These are phyloP conservation scores for Neoscytalidium dimidiatum DNA, from an alignment of 2,329 filamentous ascomycete genomes.

Conservation along the genomic window DNA sequence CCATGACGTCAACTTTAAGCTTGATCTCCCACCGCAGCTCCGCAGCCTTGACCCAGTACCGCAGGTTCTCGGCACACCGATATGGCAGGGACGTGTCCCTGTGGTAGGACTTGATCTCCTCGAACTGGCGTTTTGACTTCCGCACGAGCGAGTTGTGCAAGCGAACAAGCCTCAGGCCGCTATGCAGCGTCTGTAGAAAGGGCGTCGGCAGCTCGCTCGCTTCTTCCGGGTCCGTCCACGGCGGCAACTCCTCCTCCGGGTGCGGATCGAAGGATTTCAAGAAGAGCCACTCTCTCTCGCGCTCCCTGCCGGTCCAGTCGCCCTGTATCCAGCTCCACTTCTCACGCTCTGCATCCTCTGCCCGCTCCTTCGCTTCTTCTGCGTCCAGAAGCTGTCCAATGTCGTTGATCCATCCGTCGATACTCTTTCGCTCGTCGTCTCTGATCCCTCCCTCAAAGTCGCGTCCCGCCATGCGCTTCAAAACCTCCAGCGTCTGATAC, in stretches of 20 bases:
- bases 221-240: constrained; percentile 63
- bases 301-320: constrained; percentile 72
- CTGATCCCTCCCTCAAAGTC: constrained; percentile 83
- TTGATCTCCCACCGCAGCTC: constrained; percentile 91
- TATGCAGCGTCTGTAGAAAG: constrained; percentile 73
- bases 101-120: constrained; percentile 85
- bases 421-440: constrained; percentile 73
- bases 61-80: constrained; percentile 86
- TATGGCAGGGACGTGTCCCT: constrained; percentile 95
- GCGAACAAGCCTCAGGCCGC: constrained; percentile 77
- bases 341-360: constrained; percentile 70
- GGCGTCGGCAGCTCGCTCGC: constrained; percentile 62
- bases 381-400: constrained; percentile 74
- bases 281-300: constrained; percentile 80
- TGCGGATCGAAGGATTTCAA: constrained; percentile 69
- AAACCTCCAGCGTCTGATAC: constrained; percentile 81
- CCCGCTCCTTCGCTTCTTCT: constrained; percentile 76
- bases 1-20: constrained; percentile 80
- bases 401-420: constrained; percentile 76
- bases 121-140: constrained; percentile 83
- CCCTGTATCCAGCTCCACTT: constrained; percentile 79
- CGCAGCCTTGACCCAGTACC: constrained; percentile 94
- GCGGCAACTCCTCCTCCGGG: constrained; percentile 61
- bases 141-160: constrained; percentile 88
- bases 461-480: constrained; percentile 87